phyloP scores from a whole-genome alignment of 495 filamentous ascomycete species.

The Apodospora peruviana region DNA sequence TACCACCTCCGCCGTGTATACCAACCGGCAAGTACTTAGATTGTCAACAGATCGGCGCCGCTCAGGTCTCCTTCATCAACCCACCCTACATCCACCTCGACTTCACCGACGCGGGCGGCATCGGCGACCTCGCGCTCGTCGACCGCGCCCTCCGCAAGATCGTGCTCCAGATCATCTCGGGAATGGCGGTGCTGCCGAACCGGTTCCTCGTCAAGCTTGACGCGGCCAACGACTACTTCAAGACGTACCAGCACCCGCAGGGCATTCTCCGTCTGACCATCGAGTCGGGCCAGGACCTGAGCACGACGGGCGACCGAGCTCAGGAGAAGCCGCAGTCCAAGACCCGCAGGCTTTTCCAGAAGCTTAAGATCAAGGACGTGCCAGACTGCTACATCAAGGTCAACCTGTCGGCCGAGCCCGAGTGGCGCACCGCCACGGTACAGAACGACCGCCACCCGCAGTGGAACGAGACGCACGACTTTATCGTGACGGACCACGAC shows the following conservation, averaged over 20 bases:
- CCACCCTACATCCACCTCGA: constrained; percentile 30
- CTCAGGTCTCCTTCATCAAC: constrained; percentile 41
- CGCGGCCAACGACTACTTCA: constrained; percentile 35
- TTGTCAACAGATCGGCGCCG: constrained; percentile 32
- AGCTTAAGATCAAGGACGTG: constrained; percentile 25
- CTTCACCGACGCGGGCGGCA: constrained; percentile 36
- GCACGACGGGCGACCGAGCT: constrained; percentile 6
- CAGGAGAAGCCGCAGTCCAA: constrained; percentile 4
- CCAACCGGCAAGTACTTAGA: not conserved
- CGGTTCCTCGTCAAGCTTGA: constrained; percentile 38
- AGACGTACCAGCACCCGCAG: constrained; percentile 33
- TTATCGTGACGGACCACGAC: constrained; percentile 31
- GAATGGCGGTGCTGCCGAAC: constrained; percentile 38
- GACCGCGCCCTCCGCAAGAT: constrained; percentile 29
- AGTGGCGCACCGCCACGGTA: constrained; percentile 28
- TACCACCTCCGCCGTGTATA: not conserved
- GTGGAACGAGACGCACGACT: constrained; percentile 39
- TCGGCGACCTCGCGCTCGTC: constrained; percentile 32
- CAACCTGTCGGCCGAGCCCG: constrained; percentile 29
- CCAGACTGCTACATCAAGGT: constrained; percentile 38
- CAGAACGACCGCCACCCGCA: constrained; percentile 32
- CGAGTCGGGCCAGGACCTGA: constrained; percentile 29
- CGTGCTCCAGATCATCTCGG: constrained; percentile 31
- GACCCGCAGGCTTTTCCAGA: constrained; percentile 22
- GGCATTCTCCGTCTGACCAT: constrained; percentile 37